Conservation (phyloP, 2,329 filamentous ascomycete species). For the Bimuria novae-zelandiae region DNA sequence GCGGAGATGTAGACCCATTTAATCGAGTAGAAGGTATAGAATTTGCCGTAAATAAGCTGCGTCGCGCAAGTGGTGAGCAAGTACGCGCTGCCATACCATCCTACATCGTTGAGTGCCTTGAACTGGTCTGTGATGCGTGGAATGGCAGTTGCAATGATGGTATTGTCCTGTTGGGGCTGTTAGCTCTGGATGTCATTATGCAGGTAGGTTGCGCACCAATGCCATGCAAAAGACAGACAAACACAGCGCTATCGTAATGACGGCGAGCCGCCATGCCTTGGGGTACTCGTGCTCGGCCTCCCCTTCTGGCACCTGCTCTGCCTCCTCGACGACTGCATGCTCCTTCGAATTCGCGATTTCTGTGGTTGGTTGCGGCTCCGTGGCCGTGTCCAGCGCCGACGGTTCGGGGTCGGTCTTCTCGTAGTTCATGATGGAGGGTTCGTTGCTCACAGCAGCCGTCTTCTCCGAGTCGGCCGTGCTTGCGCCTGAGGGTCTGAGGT, state of each 20-base stretch:
- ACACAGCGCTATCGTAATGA: conserved; percentile 41
- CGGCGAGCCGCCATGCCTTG: conserved; percentile 37
- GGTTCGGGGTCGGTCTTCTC: background rate
- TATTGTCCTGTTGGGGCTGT: conserved; percentile 45
- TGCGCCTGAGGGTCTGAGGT: background rate
- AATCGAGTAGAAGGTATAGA: conserved; percentile 54
- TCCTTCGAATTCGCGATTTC: background rate
- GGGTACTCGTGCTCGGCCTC: conserved; percentile 43
- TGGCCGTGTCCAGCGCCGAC: background rate
- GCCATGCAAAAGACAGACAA: conserved; percentile 47
- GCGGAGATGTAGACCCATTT: conserved; percentile 54
- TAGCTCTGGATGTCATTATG: background rate
- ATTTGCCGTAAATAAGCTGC: conserved; percentile 47
- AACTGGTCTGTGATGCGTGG: conserved; percentile 55
- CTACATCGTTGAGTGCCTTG: conserved; percentile 24
- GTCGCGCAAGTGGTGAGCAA: conserved; percentile 49
- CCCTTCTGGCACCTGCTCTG: conserved; percentile 23
- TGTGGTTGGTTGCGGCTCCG: background rate
- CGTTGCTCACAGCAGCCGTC: conserved; percentile 1
- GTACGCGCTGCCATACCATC: conserved; percentile 44
- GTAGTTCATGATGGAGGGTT: conserved; percentile 1
- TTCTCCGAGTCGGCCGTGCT: conserved; percentile 2
- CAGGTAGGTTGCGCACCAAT: conserved; percentile 27
- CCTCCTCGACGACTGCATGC: conserved; percentile 9
- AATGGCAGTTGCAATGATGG: conserved; percentile 56